Evolutionary conservation across 1,284 basidiomycete genomes (phyloP), one percentile per base, ranked within the genome.

Genomic region (Sporisorium graminicola): DNA sequence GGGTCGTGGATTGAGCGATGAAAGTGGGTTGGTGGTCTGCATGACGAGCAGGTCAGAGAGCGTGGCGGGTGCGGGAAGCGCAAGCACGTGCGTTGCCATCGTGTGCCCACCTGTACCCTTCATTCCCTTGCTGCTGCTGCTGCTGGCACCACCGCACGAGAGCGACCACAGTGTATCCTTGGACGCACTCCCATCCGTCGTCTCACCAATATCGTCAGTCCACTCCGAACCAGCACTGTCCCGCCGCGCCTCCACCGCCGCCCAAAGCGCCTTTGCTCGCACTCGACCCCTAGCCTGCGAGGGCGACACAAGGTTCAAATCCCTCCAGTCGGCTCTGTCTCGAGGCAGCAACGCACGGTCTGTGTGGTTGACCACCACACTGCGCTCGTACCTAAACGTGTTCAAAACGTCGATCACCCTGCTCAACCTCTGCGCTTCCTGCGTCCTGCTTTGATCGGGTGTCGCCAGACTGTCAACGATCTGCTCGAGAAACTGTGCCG

Each of bases 11-110:
- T 56, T 18, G 7, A 81, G 62, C 2, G 37, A 22, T 0, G 66
- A 31, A 10, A 77, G 63, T 6, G 83, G 81, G 51, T 85, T 85
- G 4, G 83, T 85, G 13, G 83, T 83, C 43, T 85, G 83, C 63
- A 84, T 68, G 12, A 85, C 29, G 8, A 72, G 27, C 26, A 56
- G 16, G 6, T 55, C 16, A 1, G 22, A 35, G 12, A 4, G 14
- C 6, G 54, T 7, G 35, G 37, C 9, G 3, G 3, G 18, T 43
- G 52, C 31, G 40, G 54, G 54, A 3, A 57, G 27, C 22, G 37
- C 29, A 29, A 83, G 56, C 8, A 83, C 37, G 51, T 84, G 82
- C 1, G 78, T 82, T 8, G 82, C 81, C 79, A 82, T 84, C 1
- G 83, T 80, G n/a, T 59, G 68, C 8, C 16, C 55, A 2, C 16